Evolutionary conservation across 192 early-diverging fungal species (phyloP), one percentile per base, ranked within the genome.

Genomic region (Rhizoclosmatium globosum): DNA sequence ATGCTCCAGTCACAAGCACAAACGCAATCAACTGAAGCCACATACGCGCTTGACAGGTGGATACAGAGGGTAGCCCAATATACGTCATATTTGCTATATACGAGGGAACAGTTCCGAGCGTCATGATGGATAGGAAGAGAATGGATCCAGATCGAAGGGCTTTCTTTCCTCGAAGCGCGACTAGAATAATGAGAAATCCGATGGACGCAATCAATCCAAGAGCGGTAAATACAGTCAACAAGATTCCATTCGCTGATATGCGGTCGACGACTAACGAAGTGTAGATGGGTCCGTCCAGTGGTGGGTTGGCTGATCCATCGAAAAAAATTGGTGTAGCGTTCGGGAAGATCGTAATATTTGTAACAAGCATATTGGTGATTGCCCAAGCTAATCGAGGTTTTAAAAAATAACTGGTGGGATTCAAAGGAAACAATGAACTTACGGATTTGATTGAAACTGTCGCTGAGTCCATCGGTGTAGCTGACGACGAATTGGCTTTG

Each of bases 1-100:
- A 13, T 13, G 67, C 67, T 17, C 41, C 45, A 46, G 15, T 43
- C 67, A 46, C 23, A 23, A 68, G 38, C 23, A 43, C 39, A n/a
- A 46, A 68, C 3, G 67, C 7, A 41, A 17, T n/a, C n/a, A 68
- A 17, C 44, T 68, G 67, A 41, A 68, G 39, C 44, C 67, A 68
- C 45, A 68, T 7, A 4, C 38, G 7, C 38, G 44, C 67, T 2
- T 46, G 67, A 47, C 45, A 45, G 13, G 9, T 46, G 42, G 13
- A 46, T 23, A 46, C 23, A 47, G 13, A n/a, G 11, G 39, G 42
- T 19, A 21, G 7, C 23, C 39, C 67, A 41, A 68, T 45, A 43
- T 68, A 68, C 13, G 45, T 17, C 17, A 68, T 11, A 21, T 68
- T 68, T 17, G 42, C 7, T 47, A 68, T 13, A 47, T 42, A 46